Base-by-base conservation (phyloP, 1,284 basidiomycete genomes). In the Mycosarcoma mackinlayi region DNA sequence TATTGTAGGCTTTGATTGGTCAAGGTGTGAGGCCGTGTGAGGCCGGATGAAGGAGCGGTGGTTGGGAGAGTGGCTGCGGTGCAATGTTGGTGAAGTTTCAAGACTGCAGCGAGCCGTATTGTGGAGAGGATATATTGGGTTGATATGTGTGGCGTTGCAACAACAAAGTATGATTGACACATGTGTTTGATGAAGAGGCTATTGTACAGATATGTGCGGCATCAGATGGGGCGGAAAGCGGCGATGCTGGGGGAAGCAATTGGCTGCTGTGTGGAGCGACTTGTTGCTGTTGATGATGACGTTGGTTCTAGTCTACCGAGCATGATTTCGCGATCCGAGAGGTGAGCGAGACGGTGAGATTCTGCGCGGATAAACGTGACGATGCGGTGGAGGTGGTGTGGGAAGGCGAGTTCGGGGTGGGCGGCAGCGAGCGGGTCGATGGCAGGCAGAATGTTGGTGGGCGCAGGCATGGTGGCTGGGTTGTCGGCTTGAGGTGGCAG, bases 351-450 rank as follows among this genome's bases (percentile, higher is more conserved):
- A 40, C 94, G 84, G 33, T 85, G 84, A 31, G 92, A 84, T 85
- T 98, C 94, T 66, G 88, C 85, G 53, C 93, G 86, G 28, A 94
- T 84, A 76, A 93, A 96, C 40, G 83, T 84, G n/a, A 91, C 89
- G 18, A 95, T 84, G 37, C 87, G 85, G 45, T 89, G 87, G 86
- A 97, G 89, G 38, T 91, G 86, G 80, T 90, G 65, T 2, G 77
- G 76, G 55, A 78, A 79, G 7, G 73, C 62, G 5, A 78, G 33
- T 33, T 78, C 88, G 0, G 91, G 62, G 34, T 74, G 63, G 13
- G 55, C 61, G 5, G 68, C 65, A 6, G 60, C 55, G 4, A 69
- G 27, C n/a, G 67, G 68, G 47, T 75, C 61, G 30, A 64, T 42
- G 5, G 65, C 62, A 4, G 68, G 45, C 9, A 69, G 50, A 19